Conservation (phyloP, 805 yeast genomes). For the Kazachstania martiniae region DNA sequence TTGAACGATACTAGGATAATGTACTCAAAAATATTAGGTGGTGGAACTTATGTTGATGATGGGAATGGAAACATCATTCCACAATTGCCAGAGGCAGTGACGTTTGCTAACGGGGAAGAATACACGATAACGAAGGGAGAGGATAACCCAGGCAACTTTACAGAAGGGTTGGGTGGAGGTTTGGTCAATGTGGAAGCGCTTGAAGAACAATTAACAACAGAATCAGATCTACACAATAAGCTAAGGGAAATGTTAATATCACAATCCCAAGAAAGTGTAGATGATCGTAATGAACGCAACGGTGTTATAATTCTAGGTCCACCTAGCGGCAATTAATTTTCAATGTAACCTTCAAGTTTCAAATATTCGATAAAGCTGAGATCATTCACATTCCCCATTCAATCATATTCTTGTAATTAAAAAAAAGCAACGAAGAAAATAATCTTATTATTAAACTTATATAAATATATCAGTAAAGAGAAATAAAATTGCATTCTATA, state of each 20-base stretch:
- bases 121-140: background rate
- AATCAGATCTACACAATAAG: slow-evolving; percentile 22
- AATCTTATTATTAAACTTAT: too few relatives aligned
- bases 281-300: slow-evolving; percentile 18
- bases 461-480: too few relatives aligned
- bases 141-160: slow-evolving; percentile 1
- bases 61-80: slow-evolving; percentile 17
- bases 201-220: slow-evolving; percentile 19
- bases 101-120: too few relatives aligned
- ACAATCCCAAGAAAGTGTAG: slow-evolving; percentile 19
- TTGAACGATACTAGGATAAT: slow-evolving; percentile 23
- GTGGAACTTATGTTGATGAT: slow-evolving; percentile 23
- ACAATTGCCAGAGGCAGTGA: slow-evolving; percentile 7
- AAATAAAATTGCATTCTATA: too few relatives aligned
- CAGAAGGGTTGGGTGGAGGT: slow-evolving; percentile 6
- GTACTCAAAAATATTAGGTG: slow-evolving; percentile 26
- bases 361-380: too few relatives aligned
- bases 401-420: too few relatives aligned
- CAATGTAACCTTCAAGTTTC: background rate
- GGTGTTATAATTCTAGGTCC: slow-evolving; percentile 28
- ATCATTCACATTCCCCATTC: too few relatives aligned
- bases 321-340: too few relatives aligned
- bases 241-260: slow-evolving; percentile 20
- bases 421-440: too few relatives aligned
- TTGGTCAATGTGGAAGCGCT: slow-evolving; percentile 13